phyloP scores from a whole-genome alignment of 2,329 filamentous ascomycete species.

The Ophiostoma sp. region DNA sequence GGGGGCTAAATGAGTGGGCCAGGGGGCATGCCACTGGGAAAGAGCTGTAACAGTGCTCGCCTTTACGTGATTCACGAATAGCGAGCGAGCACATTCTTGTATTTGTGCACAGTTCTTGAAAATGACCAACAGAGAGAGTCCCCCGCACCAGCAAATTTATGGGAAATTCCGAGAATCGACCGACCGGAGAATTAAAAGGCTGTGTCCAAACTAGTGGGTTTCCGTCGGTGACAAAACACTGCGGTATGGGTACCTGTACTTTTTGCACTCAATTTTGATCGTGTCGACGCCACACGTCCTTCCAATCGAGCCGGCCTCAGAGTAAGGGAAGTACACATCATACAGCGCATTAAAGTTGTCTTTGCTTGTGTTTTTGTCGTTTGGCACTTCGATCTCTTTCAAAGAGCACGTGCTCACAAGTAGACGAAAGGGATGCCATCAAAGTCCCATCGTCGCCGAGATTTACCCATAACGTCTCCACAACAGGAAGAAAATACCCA shows the following conservation, averaged over 20 bases:
- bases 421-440: neutral
- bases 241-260: neutral
- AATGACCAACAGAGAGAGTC: neutral
- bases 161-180: constrained; percentile 12
- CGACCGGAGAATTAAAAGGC: neutral
- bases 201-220: neutral
- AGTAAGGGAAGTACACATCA: too few species aligned
- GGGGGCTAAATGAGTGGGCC: neutral
- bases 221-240: neutral
- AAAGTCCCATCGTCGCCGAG: neutral
- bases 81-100: neutral
- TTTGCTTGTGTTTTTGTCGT: neutral
- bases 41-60: neutral
- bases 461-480: neutral
- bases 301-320: neutral
- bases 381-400: neutral
- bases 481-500: neutral
- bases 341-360: neutral
- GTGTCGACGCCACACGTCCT: neutral
- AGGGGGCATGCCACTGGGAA: too few species aligned
- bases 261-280: neutral
- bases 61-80: neutral
- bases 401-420: neutral
- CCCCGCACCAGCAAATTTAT: neutral
- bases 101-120: neutral